Conservation (phyloP, 2,329 filamentous ascomycete species). For the Venturia carpophila region DNA sequence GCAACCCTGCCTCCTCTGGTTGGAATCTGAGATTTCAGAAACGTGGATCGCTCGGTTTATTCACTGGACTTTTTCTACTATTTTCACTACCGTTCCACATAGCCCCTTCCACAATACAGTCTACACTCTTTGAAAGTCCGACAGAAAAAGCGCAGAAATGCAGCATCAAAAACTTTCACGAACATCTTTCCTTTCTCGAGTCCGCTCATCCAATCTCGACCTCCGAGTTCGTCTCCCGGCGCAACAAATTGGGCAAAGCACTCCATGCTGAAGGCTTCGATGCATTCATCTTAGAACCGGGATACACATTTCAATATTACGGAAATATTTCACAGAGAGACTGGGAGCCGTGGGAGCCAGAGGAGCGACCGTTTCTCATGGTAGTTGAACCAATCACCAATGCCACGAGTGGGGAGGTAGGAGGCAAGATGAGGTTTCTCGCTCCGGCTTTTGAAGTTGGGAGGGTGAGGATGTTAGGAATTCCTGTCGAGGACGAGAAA, state of each 20-base stretch:
- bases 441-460: slow-evolving; percentile 54
- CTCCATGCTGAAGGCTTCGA: slow-evolving; percentile 45
- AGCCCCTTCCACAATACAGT: background rate
- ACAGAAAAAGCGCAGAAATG: slow-evolving; percentile 40
- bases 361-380: slow-evolving; percentile 58
- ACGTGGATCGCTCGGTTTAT: background rate
- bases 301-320: slow-evolving; percentile 58
- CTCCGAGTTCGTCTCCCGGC: slow-evolving; percentile 47
- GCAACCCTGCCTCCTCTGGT: background rate
- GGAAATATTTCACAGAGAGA: slow-evolving; percentile 53
- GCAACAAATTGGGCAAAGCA: slow-evolving; percentile 50
- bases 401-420: slow-evolving; percentile 34
- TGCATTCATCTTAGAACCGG: slow-evolving; percentile 56
- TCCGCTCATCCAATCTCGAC: slow-evolving; percentile 40
- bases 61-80: background rate
- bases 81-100: background rate
- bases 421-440: slow-evolving; percentile 51
- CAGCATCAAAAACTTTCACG: slow-evolving; percentile 45
- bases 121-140: background rate
- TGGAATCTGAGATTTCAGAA: background rate
- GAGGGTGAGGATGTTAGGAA: slow-evolving; percentile 50
- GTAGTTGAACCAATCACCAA: slow-evolving; percentile 43
- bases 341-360: slow-evolving; percentile 59
- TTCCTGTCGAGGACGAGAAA: slow-evolving; percentile 43
- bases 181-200: slow-evolving; percentile 46